Evolutionary conservation across 371 early-diverging fungal genomes (phyloP), one percentile per base, ranked within the genome.

Genomic region (Syncephalastrum contaminatum): DNA sequence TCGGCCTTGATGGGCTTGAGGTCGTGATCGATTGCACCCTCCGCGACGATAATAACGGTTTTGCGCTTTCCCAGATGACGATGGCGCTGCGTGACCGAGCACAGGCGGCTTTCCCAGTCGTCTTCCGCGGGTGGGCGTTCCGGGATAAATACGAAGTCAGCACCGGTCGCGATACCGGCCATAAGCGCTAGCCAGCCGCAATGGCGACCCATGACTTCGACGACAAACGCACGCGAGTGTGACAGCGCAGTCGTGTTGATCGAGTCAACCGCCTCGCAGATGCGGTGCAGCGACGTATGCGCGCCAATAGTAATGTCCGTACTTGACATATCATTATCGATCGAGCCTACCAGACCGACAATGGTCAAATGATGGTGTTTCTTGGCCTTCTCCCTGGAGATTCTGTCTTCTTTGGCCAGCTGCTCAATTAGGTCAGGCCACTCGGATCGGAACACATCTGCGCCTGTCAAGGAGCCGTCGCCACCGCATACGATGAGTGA

Each of bases 121-220:
- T 83, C 87, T 42, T 82, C 82, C 7, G 80, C 73, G 15, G 91
- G 92, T 20, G 97, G 98, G 14, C 89, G 75, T 72, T 99, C 99
- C 7, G 99, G 99, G 36, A 99, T 83, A 62, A 99, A 95, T 41
- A 97, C 84, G 80, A 91, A 97, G 67, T 99, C 98, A 43, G 99
- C 98, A 19, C 95, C 92, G 4, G 88, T 87, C 45, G 93, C 75
- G 21, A 99, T 91, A 6, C 92, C 96, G 6, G 98, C 93, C 90
- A 94, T 95, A 25, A 99, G 78, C 10, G 96, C 95, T n/a, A 99
- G 80, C 98, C 98, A 99, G 7, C 99, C 99, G 71, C 99, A 99
- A 67, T 96, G 92, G 49, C 99, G 86, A 2, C 99, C 99, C 99
- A 99, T 99, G 14, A 98, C 99, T 72, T 99, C 99, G 42, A 99